Conservation (phyloP, 441 rosid species). For the Populus tomentosa region DNA sequence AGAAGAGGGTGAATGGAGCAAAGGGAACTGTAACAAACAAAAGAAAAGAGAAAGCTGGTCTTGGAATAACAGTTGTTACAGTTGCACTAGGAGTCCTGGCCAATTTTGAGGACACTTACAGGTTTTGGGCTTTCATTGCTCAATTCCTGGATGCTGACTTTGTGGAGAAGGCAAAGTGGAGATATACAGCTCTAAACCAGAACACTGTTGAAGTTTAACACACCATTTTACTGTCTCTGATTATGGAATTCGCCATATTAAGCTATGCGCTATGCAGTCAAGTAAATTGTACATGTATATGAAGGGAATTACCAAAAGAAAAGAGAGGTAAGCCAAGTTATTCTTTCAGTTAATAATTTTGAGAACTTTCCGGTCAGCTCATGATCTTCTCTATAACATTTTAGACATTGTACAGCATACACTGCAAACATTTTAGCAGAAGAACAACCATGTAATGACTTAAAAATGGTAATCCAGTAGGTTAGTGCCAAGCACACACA, state of each 20-base stretch:
- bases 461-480: neutral
- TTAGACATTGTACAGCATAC: neutral
- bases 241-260: neutral
- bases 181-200: slow-evolving; percentile 65
- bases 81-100: slow-evolving; percentile 77
- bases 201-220: slow-evolving; percentile 51
- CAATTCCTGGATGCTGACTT: slow-evolving; percentile 87
- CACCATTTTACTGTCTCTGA: neutral
- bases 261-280: neutral
- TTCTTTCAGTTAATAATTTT: slow-evolving; percentile 3
- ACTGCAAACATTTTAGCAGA: neutral
- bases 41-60: slow-evolving; percentile 31
- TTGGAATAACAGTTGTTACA: slow-evolving; percentile 62
- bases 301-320: neutral
- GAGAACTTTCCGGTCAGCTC: neutral
- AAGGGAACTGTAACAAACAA: slow-evolving; percentile 22
- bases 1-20: slow-evolving; percentile 33
- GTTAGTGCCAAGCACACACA: neutral
- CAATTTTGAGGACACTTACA: slow-evolving; percentile 72
- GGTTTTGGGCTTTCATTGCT: slow-evolving; percentile 79
- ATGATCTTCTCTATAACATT: neutral
- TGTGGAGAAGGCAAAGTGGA: slow-evolving; percentile 79
- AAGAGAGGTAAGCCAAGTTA: neutral
- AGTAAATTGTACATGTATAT: neutral
- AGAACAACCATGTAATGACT: neutral